Evolutionary conservation across 2,329 filamentous ascomycete genomes (phyloP).

Genomic region (Stagonosporopsis rhizophila): DNA sequence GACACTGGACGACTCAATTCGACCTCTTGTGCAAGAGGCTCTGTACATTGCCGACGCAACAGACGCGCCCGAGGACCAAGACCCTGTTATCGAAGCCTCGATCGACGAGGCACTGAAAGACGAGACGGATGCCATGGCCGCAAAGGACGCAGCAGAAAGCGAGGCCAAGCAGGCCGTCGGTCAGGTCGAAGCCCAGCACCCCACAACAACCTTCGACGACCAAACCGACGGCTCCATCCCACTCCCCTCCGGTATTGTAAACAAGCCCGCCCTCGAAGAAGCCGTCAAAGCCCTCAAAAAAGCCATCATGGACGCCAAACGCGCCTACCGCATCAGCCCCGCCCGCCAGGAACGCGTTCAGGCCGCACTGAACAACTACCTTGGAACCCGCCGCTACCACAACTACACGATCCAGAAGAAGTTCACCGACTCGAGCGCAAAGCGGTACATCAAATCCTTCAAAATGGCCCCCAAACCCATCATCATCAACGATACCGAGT

Average conservation of each 20-base stretch:
- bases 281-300: slow-evolving; percentile 69
- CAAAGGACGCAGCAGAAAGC: slow-evolving; percentile 13
- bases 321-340: slow-evolving; percentile 79
- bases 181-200: slow-evolving; percentile 36
- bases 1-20: slow-evolving; percentile 67
- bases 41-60: slow-evolving; percentile 57
- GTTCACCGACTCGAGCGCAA: slow-evolving; percentile 80
- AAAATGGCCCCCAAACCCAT: slow-evolving; percentile 70
- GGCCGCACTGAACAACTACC: slow-evolving; percentile 74
- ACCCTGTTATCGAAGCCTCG: slow-evolving; percentile 46
- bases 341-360: slow-evolving; percentile 78
- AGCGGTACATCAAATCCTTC: slow-evolving; percentile 93
- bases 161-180: slow-evolving; percentile 37
- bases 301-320: slow-evolving; percentile 82
- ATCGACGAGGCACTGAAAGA: slow-evolving; percentile 22
- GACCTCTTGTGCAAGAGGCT: slow-evolving; percentile 67
- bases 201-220: slow-evolving; percentile 33
- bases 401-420: slow-evolving; percentile 96
- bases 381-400: slow-evolving; percentile 90
- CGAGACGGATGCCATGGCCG: slow-evolving; percentile 17
- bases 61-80: slow-evolving; percentile 34
- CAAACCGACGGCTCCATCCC: slow-evolving; percentile 40
- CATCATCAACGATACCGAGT: slow-evolving; percentile 89
- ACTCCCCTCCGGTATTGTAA: slow-evolving; percentile 35
- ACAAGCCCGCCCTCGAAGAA: slow-evolving; percentile 48